Evolutionary conservation across 2,329 filamentous ascomycete species (phyloP), one percentile per base, ranked within the genome.

Genomic region (Coniella lustricola): DNA sequence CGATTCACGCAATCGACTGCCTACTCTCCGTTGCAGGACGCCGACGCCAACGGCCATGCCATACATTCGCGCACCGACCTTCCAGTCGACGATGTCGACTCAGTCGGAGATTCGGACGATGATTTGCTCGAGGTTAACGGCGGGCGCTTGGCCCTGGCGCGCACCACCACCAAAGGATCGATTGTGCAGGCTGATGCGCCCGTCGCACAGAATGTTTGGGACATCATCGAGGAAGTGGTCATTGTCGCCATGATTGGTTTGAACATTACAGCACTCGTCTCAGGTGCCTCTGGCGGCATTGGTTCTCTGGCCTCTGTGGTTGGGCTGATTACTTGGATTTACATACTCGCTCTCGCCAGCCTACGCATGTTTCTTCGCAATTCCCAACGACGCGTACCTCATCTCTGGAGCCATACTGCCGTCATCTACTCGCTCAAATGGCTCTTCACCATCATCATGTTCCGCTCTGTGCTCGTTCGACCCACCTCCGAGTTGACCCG

Each of bases 331-430:
- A 81, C 81, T 25, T 97, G 93, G 91, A 66, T 79, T 45, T 98
- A 97, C 63, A 79, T 90, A 34, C 72, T 91, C 22, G 67, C 82
- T 14, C 76, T 98, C 50, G 83, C 83, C 13, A 78, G 81, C 17
- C 68, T 90, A 37, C 83, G 93, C 31, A 71, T 96, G 59, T 82
- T 67, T 67, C 80, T 74, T 67, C 84, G 65, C 65, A 81, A 71
- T 67, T 80, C 69, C 59, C 80, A 73, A 74, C 88, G 69, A 77
- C 77, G 64, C 65, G 64, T 93, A 13, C 84, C 85, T 8, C 75
- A 78, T 50, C 71, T 97, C 8, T 98, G 93, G 93, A 90, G 91
- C 62, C 93, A 98, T 66, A 97, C 93, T 0, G 86, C 89, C 17
- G 69, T 77, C 54, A 81, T 98, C 46, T 98, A 98, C 66, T 77